phyloP scores from a whole-genome alignment of 2,329 filamentous ascomycete species.

The Neonectria ditissima region DNA sequence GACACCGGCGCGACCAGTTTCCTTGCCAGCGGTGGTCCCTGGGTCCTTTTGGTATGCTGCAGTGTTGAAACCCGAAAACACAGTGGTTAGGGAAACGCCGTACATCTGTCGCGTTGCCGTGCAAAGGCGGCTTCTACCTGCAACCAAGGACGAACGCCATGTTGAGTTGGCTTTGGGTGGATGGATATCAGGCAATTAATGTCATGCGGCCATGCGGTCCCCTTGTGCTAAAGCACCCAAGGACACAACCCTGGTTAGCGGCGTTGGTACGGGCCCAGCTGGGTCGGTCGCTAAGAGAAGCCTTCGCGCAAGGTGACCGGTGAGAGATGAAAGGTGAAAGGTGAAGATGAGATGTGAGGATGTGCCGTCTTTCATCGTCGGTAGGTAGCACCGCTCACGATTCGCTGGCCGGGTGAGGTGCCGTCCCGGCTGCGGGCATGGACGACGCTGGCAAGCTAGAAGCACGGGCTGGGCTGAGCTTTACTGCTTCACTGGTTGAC shows the following conservation, averaged over 20 bases:
- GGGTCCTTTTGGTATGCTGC: slow-evolving; percentile 12
- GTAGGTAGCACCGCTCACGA: background rate
- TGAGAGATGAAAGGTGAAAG: background rate
- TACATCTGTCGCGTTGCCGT: background rate
- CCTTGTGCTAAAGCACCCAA: background rate
- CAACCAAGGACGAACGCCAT: background rate
- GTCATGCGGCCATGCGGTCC: slow-evolving; percentile 8
- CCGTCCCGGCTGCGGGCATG: slow-evolving; percentile 11
- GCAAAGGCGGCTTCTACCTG: background rate
- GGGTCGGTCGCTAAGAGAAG: background rate
- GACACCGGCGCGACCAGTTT: slow-evolving; percentile 5
- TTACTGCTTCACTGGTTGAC: slow-evolving; percentile 1
- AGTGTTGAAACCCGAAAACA: background rate
- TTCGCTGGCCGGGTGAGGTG: background rate
- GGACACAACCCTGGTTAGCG: background rate
- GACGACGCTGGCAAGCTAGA: slow-evolving; percentile 2
- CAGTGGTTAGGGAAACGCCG: background rate
- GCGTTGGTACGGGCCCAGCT: background rate
- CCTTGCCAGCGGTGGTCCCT: slow-evolving; percentile 1
- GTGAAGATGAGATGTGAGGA: background rate
- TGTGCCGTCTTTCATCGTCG: no score
- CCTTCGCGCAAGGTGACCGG: background rate
- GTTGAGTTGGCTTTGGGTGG: background rate
- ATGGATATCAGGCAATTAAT: background rate
- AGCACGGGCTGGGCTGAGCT: slow-evolving; percentile 10